These are phyloP conservation scores for Sugiyamaella japonica DNA, from an alignment of 1,139 yeast genomes.

Conservation along the genomic window DNA sequence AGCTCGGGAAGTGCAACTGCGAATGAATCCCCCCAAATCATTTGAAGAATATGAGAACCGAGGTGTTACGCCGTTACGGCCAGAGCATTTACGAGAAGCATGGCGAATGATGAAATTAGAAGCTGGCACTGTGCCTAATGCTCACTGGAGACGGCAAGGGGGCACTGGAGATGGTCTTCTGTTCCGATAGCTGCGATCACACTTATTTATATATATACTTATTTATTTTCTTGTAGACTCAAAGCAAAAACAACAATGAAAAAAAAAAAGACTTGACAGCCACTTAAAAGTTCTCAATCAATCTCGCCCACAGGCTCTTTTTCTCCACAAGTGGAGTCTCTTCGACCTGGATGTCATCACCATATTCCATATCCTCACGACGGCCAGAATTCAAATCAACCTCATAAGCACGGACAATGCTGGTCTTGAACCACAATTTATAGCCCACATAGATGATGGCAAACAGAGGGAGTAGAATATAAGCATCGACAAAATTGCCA, in stretches of 20 bases:
- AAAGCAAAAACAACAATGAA: background rate
- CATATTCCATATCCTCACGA: slow-evolving; percentile 36
- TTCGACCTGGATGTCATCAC: background rate
- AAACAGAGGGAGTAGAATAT: slow-evolving; percentile 61
- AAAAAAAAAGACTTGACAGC: background rate
- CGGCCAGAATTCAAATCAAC: slow-evolving; percentile 49
- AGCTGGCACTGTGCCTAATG: slow-evolving; percentile 60
- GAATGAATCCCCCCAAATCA: slow-evolving; percentile 38
- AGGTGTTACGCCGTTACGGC: slow-evolving; percentile 55
- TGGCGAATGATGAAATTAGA: slow-evolving; percentile 74
- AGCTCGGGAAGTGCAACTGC: slow-evolving; percentile 60
- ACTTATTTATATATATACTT: slow-evolving; percentile 19
- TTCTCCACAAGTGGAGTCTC: background rate
- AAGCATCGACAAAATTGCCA: slow-evolving; percentile 63
- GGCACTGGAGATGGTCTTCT: slow-evolving; percentile 64
- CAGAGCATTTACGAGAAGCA: slow-evolving; percentile 86
- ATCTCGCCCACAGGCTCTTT: slow-evolving; percentile 19
- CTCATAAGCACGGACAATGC: slow-evolving; percentile 45
- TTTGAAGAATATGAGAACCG: slow-evolving; percentile 46
- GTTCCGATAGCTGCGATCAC: slow-evolving; percentile 48
- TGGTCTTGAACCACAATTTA: slow-evolving; percentile 46
- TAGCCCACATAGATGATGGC: slow-evolving; percentile 46
- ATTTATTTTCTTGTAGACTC: slow-evolving; percentile 1
- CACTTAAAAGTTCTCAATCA: slow-evolving; percentile 14
- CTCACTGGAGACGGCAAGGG: slow-evolving; percentile 74